Percentiles rank a stretch among this genome's conserved stretches.
Evolutionary conservation across 495 filamentous ascomycete species (phyloP).

Genomic region (Hypoxylon intermedium): DNA sequence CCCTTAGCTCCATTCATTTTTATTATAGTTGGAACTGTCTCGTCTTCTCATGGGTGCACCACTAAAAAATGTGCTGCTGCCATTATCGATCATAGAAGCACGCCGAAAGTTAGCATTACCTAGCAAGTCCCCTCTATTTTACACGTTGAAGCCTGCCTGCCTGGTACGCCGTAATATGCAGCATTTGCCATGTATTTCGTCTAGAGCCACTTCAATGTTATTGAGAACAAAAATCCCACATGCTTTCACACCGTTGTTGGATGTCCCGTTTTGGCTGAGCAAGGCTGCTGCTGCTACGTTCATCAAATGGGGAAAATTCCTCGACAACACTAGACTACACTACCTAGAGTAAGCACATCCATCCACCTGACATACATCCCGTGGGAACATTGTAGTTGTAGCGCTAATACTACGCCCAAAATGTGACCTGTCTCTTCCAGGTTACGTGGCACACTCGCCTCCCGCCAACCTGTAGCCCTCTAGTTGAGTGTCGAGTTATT

Average conservation of each 20-base stretch:
- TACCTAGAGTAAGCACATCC: not conserved
- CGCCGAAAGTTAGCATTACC: conserved; percentile 10
- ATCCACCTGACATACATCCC: too few species aligned
- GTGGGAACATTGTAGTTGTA: too few species aligned
- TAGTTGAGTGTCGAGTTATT: not conserved
- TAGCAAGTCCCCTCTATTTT: conserved; percentile 22
- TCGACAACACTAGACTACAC: conserved; percentile 1
- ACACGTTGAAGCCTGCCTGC: conserved; percentile 19
- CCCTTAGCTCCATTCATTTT: too few species aligned
- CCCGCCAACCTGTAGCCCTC: not conserved
- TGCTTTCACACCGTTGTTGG: not conserved
- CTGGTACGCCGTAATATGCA: conserved; percentile 35
- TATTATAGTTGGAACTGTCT: not conserved
- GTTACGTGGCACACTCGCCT: not conserved
- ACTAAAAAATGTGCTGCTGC: too few species aligned
- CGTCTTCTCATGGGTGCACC: too few species aligned
- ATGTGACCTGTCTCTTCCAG: conserved; percentile 2
- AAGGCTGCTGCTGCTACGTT: not conserved
- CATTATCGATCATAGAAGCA: too few species aligned
- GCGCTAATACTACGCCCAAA: not conserved
- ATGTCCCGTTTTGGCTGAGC: not conserved
- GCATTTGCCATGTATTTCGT: conserved; percentile 33
- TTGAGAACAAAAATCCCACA: not conserved
- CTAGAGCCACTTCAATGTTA: conserved; percentile 16
- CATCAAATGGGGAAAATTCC: not conserved